These are phyloP conservation scores for Talaromyces pinophilus DNA, from an alignment of 2,329 filamentous ascomycete species.

Conservation along the genomic window DNA sequence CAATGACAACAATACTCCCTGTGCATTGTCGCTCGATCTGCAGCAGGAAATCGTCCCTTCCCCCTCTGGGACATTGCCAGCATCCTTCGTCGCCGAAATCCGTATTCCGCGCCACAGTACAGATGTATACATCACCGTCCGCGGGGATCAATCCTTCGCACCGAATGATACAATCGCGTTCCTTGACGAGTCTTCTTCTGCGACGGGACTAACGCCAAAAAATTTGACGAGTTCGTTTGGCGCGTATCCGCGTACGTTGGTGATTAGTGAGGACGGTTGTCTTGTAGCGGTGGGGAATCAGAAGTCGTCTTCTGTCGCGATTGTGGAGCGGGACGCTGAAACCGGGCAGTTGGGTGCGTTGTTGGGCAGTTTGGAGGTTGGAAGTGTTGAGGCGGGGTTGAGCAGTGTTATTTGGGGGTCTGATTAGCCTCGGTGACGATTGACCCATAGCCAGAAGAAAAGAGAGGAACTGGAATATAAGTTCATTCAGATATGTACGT, in stretches of 20 bases:
- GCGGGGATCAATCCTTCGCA: constrained; percentile 33
- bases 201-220: constrained; percentile 58
- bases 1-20: constrained; percentile 25
- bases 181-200: constrained; percentile 29
- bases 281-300: constrained; percentile 68
- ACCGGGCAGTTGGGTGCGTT: constrained; percentile 59
- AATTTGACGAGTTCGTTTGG: constrained; percentile 65
- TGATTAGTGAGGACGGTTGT: constrained; percentile 64
- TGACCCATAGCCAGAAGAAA: no score
- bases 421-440: neutral
- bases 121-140: constrained; percentile 37
- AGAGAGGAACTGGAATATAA: neutral
- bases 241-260: constrained; percentile 66
- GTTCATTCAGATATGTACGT: constrained; percentile 12
- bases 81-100: constrained; percentile 34
- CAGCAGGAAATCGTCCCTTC: constrained; percentile 22
- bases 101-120: constrained; percentile 24
- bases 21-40: constrained; percentile 31
- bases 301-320: constrained; percentile 58
- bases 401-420: constrained; percentile 42
- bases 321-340: constrained; percentile 61
- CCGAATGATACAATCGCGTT: constrained; percentile 31
- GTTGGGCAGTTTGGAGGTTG: constrained; percentile 36
- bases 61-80: constrained; percentile 28
- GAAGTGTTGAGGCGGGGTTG: constrained; percentile 32